These are phyloP conservation scores for Eurotiales sp. DNA, from an alignment of 2,329 filamentous ascomycete species.

Conservation along the genomic window DNA sequence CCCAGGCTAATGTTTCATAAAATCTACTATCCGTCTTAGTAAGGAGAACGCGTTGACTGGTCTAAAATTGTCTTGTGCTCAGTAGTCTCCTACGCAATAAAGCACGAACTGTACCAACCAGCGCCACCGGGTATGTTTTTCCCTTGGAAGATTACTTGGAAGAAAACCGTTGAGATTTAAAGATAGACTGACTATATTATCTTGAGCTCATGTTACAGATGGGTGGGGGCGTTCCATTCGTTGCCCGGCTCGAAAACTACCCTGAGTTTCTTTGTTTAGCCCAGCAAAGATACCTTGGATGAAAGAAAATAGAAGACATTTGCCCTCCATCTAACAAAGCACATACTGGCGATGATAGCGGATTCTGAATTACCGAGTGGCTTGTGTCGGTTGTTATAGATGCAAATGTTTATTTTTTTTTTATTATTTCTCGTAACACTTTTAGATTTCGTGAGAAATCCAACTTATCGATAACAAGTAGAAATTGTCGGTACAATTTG, in stretches of 20 bases:
- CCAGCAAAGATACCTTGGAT: not conserved
- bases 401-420: too few species aligned
- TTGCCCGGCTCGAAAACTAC: not conserved
- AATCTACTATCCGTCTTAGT: too few species aligned
- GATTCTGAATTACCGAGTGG: too few species aligned
- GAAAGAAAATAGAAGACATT: not conserved
- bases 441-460: too few species aligned
- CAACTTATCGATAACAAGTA: too few species aligned
- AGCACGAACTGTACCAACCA: not conserved
- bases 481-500: too few species aligned
- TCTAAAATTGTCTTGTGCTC: too few species aligned
- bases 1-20: not conserved
- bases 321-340: not conserved
- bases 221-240: not conserved
- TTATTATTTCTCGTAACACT: too few species aligned
- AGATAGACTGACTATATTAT: not conserved
- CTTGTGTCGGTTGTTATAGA: too few species aligned
- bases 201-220: slow-evolving; percentile 3
- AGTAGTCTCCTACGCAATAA: too few species aligned
- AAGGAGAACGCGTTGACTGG: too few species aligned
- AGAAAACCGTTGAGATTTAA: not conserved
- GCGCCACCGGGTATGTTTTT: not conserved
- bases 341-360: not conserved
- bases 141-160: not conserved
- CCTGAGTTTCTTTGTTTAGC: not conserved